Percentiles rank a stretch among this genome's conserved stretches.
These are phyloP conservation scores for Lipomyces lipofer DNA, from an alignment of 805 yeast species.

Conservation along the genomic window DNA sequence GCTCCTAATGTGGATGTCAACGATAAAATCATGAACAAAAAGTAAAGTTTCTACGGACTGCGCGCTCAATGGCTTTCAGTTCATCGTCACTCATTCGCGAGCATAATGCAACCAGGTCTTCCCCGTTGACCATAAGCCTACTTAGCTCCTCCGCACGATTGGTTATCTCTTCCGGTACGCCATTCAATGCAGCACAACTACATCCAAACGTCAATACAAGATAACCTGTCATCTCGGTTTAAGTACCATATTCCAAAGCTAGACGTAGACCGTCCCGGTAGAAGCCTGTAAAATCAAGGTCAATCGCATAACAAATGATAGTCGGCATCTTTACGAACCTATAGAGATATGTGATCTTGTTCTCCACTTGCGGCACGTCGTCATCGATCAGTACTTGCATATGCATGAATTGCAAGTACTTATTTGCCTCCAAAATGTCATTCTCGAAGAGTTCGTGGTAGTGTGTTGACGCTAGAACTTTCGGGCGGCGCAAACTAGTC, in stretches of 20 bases:
- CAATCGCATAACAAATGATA: slow-evolving; percentile 11
- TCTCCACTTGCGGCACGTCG: slow-evolving; percentile 6
- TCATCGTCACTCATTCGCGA: slow-evolving; percentile 30
- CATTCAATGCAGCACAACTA: slow-evolving; percentile 46
- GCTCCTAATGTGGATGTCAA: slow-evolving; percentile 19
- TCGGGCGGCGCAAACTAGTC: slow-evolving; percentile 25
- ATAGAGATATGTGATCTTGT: slow-evolving; percentile 24
- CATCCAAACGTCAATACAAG: neutral
- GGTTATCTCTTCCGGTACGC: slow-evolving; percentile 39
- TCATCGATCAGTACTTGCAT: slow-evolving; percentile 40
- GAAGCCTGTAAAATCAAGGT: slow-evolving; percentile 41
- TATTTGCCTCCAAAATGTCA: neutral
- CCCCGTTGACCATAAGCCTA: slow-evolving; percentile 24
- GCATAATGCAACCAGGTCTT: slow-evolving; percentile 32
- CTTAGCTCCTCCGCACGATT: slow-evolving; percentile 40
- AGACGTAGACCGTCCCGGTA: slow-evolving; percentile 20
- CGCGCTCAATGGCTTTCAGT: slow-evolving; percentile 13
- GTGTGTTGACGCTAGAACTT: slow-evolving; percentile 47
- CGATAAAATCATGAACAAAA: neutral
- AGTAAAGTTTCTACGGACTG: slow-evolving; percentile 15
- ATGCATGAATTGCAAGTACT: slow-evolving; percentile 41
- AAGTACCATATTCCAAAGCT: slow-evolving; percentile 24
- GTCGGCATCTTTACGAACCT: neutral
- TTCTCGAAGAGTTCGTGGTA: slow-evolving; percentile 39
- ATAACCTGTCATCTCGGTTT: neutral